A percentile compares a stretch with the other conserved stretches of the same genome.
These are phyloP conservation scores for Cyberlindnera misumaiensis DNA, from an alignment of 805 yeast genomes.

Conservation along the genomic window DNA sequence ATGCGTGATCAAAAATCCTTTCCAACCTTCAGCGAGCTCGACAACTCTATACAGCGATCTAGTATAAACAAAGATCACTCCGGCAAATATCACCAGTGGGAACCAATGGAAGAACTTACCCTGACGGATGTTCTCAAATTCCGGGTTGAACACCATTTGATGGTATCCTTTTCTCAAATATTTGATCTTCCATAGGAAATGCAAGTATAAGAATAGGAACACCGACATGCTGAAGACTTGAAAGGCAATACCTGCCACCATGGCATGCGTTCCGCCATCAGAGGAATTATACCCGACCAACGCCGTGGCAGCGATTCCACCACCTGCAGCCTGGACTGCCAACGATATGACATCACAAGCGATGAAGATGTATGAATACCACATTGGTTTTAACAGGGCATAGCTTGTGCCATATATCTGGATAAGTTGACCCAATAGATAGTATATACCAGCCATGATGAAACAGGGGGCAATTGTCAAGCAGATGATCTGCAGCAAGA, in stretches of 20 bases:
- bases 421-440: conserved; percentile 57
- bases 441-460: conserved; percentile 79
- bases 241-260: conserved; percentile 73
- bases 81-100: conserved; percentile 37
- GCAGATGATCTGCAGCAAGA: conserved; percentile 57
- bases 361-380: conserved; percentile 59
- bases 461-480: conserved; percentile 79
- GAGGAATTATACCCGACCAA: conserved; percentile 27
- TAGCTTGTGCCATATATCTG: conserved; percentile 52
- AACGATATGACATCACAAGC: conserved; percentile 59
- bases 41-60: conserved; percentile 69
- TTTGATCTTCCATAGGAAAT: conserved; percentile 38
- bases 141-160: conserved; percentile 30
- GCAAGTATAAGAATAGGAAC: conserved; percentile 45
- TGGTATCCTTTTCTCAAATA: conserved; percentile 18
- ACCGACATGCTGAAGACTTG: conserved; percentile 67
- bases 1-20: conserved; percentile 53
- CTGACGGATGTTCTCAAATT: conserved; percentile 30
- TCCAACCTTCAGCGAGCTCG: conserved; percentile 71
- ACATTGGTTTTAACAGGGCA: conserved; percentile 49
- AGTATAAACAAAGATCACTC: conserved; percentile 48
- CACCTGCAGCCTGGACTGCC: conserved; percentile 68
- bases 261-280: conserved; percentile 50
- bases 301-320: conserved; percentile 46
- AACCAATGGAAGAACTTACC: conserved; percentile 33